A percentile compares a stretch with the other conserved stretches of the same genome.
phyloP scores from a whole-genome alignment of 139 green algal genomes.

The Penium margaritaceum region DNA sequence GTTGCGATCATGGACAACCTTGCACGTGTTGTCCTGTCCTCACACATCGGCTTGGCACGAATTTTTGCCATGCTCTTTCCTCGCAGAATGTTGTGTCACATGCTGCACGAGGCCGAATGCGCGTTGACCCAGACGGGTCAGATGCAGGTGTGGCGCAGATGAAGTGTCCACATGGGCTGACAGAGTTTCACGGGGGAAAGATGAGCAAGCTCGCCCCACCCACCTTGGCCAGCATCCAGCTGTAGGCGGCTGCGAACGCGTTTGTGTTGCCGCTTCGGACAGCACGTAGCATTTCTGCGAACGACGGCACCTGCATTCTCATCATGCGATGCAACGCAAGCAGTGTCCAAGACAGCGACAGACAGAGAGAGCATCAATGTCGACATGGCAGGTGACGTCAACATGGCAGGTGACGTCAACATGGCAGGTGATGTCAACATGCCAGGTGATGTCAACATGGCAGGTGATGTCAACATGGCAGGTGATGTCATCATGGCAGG shows the following conservation, averaged over 20 bases:
- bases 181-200: not conserved
- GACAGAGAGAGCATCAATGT: not conserved
- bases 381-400: not conserved
- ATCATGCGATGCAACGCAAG: too few species aligned
- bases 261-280: slow-evolving; percentile 22
- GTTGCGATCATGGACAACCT: not conserved
- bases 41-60: not conserved
- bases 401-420: not conserved
- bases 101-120: too few species aligned
- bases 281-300: slow-evolving; percentile 1
- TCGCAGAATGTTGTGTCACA: not conserved
- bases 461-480: too few species aligned
- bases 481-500: too few species aligned
- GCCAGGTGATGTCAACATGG: too few species aligned
- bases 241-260: slow-evolving; percentile 22
- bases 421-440: too few species aligned
- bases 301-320: slow-evolving; percentile 14
- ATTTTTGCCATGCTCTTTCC: not conserved
- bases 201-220: not conserved
- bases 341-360: not conserved
- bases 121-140: not conserved
- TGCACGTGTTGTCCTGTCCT: not conserved
- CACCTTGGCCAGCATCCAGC: slow-evolving; percentile 32
- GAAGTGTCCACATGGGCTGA: not conserved
- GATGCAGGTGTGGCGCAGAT: not conserved